Conservation (phyloP, 2,329 filamentous ascomycete species). For the Aspergillus sp. region DNA sequence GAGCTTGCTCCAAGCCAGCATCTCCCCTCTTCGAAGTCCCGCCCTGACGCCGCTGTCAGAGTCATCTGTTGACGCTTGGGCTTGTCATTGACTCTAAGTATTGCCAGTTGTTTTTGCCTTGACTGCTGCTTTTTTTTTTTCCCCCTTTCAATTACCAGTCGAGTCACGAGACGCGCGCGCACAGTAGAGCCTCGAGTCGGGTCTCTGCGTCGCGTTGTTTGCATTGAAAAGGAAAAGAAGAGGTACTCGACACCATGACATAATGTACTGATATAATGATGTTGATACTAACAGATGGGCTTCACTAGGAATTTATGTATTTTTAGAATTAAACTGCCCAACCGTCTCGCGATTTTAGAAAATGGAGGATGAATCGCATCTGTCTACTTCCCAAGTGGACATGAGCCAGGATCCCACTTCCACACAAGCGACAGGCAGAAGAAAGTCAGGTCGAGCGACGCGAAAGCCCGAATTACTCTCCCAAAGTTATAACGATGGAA, state of each 20-base stretch:
- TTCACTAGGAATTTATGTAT: background rate
- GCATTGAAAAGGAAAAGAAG: background rate
- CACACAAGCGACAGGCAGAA: conserved; percentile 27
- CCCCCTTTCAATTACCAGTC: background rate
- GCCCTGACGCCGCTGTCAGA: background rate
- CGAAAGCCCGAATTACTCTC: conserved; percentile 39
- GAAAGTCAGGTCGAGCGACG: conserved; percentile 39
- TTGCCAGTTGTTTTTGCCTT: too few relatives aligned
- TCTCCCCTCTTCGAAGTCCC: background rate
- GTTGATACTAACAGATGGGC: background rate
- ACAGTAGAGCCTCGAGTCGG: background rate
- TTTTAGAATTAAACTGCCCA: conserved; percentile 1
- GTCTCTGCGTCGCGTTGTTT: background rate
- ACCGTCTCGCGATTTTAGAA: background rate
- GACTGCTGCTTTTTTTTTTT: background rate
- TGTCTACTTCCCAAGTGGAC: conserved; percentile 14
- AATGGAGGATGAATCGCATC: conserved; percentile 19
- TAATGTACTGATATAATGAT: background rate
- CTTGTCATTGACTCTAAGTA: too few relatives aligned
- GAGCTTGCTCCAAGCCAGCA: background rate
- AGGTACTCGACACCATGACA: background rate
- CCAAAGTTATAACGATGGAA: conserved; percentile 26
- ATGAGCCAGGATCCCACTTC: conserved; percentile 9
- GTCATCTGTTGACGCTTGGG: background rate
- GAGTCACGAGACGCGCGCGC: background rate